These are phyloP conservation scores for Primulina huaijiensis DNA, from an alignment of 257 asterid species.

Conservation along the genomic window DNA sequence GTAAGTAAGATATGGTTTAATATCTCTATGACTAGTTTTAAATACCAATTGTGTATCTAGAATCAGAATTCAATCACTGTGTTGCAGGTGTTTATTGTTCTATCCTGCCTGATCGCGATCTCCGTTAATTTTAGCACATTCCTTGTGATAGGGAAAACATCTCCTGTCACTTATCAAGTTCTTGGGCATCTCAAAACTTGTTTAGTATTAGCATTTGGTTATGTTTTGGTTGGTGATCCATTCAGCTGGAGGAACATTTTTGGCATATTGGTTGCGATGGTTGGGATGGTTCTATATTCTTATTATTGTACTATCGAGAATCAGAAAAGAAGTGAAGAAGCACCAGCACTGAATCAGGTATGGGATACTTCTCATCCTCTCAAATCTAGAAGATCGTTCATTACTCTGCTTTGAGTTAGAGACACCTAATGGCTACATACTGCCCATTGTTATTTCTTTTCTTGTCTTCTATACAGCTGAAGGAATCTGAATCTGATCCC, in stretches of 20 bases:
- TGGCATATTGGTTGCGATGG: constrained; percentile 53
- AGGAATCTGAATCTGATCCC: constrained; percentile 1
- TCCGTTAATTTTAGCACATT: constrained; percentile 69
- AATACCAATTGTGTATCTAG: constrained; percentile 12
- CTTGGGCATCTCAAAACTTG: constrained; percentile 75
- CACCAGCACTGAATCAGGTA: background rate
- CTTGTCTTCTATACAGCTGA: background rate
- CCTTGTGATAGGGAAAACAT: constrained; percentile 67
- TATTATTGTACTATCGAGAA: constrained; percentile 49
- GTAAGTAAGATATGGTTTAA: constrained; percentile 34
- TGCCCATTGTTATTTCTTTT: background rate
- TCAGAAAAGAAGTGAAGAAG: constrained; percentile 40
- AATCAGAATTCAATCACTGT: background rate
- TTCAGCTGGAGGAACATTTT: constrained; percentile 63
- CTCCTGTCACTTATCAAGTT: constrained; percentile 73
- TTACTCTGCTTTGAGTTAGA: background rate
- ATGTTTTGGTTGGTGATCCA: constrained; percentile 54
- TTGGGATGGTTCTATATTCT: constrained; percentile 58
- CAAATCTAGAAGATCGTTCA: background rate
- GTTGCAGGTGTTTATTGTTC: constrained; percentile 53
- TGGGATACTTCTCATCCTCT: background rate
- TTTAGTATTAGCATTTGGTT: constrained; percentile 63
- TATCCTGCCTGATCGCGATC: constrained; percentile 63
- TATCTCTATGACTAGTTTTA: background rate
- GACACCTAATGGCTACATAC: background rate